Conservation (phyloP, 345 rosid genomes). For the Microcos paniculata region DNA sequence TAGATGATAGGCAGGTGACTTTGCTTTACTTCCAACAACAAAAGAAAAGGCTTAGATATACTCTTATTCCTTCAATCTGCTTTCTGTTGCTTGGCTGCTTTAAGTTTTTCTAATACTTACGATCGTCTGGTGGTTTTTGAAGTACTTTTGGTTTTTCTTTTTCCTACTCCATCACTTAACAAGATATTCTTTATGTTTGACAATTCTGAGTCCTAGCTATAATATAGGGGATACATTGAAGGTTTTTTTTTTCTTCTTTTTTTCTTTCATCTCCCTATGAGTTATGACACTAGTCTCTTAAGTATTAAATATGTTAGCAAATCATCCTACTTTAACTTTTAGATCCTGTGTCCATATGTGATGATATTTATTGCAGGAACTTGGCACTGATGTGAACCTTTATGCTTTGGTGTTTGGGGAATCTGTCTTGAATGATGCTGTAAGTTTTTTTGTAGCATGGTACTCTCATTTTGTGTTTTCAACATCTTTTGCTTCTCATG, state of each 20-base stretch:
- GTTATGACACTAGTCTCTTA: background rate
- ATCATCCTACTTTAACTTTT: background rate
- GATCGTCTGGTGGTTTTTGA: background rate
- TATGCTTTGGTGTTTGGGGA: conserved; percentile 98
- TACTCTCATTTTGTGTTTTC: conserved; percentile 15
- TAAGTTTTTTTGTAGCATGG: conserved; percentile 41
- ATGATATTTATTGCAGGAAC: conserved; percentile 60
- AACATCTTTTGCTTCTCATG: conserved; percentile 6
- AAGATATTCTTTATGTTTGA: background rate
- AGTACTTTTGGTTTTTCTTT: background rate
- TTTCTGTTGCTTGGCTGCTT: background rate
- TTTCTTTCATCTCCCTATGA: background rate
- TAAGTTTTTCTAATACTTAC: background rate
- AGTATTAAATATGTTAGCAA: conserved; percentile 2
- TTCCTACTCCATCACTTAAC: background rate
- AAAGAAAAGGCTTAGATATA: background rate
- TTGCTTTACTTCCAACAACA: background rate
- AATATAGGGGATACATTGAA: background rate
- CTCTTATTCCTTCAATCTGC: background rate
- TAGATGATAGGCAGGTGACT: background rate
- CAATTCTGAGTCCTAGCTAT: background rate
- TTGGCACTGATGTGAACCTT: conserved; percentile 90
- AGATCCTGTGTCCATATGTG: background rate
- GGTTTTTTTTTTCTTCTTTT: background rate
- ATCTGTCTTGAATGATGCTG: conserved; percentile 99